Evolutionary conservation across 129 eudicot species (phyloP), one percentile per base, ranked within the genome.

Genomic region (Dittrichia graveolens): DNA sequence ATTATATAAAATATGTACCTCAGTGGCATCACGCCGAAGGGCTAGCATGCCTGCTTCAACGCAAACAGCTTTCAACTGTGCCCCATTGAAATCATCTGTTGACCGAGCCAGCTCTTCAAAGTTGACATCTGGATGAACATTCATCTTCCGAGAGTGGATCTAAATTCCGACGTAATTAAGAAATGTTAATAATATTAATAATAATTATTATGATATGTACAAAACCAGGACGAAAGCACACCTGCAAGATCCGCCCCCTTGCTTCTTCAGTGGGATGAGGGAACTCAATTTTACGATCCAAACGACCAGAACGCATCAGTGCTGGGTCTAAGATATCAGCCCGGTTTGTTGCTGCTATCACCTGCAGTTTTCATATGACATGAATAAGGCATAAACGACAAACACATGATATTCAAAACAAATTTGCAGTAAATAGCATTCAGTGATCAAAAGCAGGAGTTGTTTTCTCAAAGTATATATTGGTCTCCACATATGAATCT

Each of bases 211-310:
- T 3, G 3, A 53, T 53, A 34, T 7, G 13, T 12, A 55, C 0
- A 58, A 31, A 11, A 58, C 8, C 8, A 18, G 7, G 60, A 7
- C 0, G 3, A 14, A 54, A 4, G 18, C 16, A 24, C 24, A 91
- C 97, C 97, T 88, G 97, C 67, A 91, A 58, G 73, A 91, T 91
- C 4, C 92, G 83, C 54, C 92, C 95, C 78, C 95, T 82, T 47
- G 97, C 97, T 75, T 91, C 97, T 64, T 91, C 97, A 18, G 97
- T 86, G 9, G 97, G 97, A 68, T 91, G 97, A 62, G 97, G 97
- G 60, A 91, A 91, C 79, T 92, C 95, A 75, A 92, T 91, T 63
- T 91, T 88, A 76, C 93, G 96, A 83, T 91, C 97, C 71, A 91
- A 78, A 3, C 97, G 84, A 61, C 97, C 97, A 69, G 97, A 91